Evolutionary conservation across 805 yeast genomes (phyloP).

Genomic region (Cyberlindnera amylophila): DNA sequence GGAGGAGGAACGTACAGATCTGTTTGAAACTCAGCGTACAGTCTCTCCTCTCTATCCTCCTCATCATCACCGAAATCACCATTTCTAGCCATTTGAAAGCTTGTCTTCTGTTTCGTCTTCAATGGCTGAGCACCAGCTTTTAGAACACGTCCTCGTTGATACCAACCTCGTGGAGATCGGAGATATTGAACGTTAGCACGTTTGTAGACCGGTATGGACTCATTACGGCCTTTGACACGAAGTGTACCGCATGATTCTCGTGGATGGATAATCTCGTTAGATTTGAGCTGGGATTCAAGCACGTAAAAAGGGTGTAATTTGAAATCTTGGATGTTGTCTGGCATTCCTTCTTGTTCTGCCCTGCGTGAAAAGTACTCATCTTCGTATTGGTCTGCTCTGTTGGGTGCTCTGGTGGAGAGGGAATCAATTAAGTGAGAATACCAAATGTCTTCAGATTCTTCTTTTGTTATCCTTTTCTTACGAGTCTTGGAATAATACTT

Average conservation of each 20-base stretch:
- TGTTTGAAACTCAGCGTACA: conserved; percentile 80
- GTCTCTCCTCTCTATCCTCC: conserved; percentile 50
- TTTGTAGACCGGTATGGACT: conserved; percentile 60
- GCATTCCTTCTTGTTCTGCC: conserved; percentile 79
- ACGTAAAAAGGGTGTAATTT: conserved; percentile 85
- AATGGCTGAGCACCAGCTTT: conserved; percentile 68
- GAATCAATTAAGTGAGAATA: conserved; percentile 40
- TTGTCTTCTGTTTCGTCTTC: conserved; percentile 38
- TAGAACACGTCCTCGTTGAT: conserved; percentile 69
- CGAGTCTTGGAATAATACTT: conserved; percentile 70
- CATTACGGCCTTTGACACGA: conserved; percentile 40
- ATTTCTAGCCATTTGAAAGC: conserved; percentile 20
- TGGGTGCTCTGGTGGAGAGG: conserved; percentile 20
- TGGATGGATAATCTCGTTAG: conserved; percentile 70
- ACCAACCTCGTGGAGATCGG: conserved; percentile 83
- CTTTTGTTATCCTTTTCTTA: conserved; percentile 65
- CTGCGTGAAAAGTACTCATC: conserved; percentile 55
- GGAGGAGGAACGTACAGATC: conserved; percentile 61
- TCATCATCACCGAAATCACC: conserved; percentile 18
- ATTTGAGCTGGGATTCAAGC: conserved; percentile 66
- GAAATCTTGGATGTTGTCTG: conserved; percentile 77
- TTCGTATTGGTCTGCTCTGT: conserved; percentile 42
- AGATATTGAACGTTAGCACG: conserved; percentile 60
- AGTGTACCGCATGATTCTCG: conserved; percentile 73
- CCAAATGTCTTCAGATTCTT: conserved; percentile 54